These are phyloP conservation scores for Fulvia fulva DNA, from an alignment of 2,329 filamentous ascomycete genomes.

Conservation along the genomic window DNA sequence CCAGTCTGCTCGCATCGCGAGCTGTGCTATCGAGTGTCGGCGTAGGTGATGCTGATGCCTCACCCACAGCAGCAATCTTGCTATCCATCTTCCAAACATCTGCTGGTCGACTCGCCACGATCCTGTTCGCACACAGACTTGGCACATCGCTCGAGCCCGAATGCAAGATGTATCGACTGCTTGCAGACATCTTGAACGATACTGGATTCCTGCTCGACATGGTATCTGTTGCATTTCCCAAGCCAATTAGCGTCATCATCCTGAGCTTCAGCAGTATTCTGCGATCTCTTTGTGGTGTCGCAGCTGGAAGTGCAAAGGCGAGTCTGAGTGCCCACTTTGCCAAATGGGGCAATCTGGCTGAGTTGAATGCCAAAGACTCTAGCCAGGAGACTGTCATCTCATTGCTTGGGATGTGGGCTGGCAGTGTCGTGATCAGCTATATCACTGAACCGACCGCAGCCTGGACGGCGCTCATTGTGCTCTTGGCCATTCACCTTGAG, in stretches of 20 bases:
- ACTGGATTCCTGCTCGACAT: constrained; percentile 81
- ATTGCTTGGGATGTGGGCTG: constrained; percentile 79
- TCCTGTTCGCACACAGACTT: constrained; percentile 77
- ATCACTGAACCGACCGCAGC: constrained; percentile 69
- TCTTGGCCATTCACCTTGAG: constrained; percentile 72
- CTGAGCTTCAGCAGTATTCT: constrained; percentile 60
- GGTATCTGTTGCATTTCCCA: constrained; percentile 69
- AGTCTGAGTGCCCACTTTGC: constrained; percentile 91
- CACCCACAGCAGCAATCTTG: constrained; percentile 75
- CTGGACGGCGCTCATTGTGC: constrained; percentile 65
- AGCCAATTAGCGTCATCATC: constrained; percentile 52
- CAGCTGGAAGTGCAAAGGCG: constrained; percentile 85
- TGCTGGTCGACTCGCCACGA: constrained; percentile 76
- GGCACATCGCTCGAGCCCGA: constrained; percentile 83
- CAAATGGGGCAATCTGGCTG: constrained; percentile 77
- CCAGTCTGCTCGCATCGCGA: constrained; percentile 71
- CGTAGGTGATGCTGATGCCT: constrained; percentile 74
- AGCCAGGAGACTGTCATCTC: constrained; percentile 94
- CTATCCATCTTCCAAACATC: constrained; percentile 80
- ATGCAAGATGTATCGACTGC: constrained; percentile 82
- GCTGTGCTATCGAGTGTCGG: constrained; percentile 77
- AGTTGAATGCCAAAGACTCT: constrained; percentile 91
- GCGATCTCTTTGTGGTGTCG: constrained; percentile 76
- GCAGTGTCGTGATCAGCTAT: constrained; percentile 73
- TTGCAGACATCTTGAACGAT: constrained; percentile 87